Evolutionary conservation across 2,329 filamentous ascomycete species (phyloP), one percentile per base, ranked within the genome.

Genomic region (Pyrenophora graminea): DNA sequence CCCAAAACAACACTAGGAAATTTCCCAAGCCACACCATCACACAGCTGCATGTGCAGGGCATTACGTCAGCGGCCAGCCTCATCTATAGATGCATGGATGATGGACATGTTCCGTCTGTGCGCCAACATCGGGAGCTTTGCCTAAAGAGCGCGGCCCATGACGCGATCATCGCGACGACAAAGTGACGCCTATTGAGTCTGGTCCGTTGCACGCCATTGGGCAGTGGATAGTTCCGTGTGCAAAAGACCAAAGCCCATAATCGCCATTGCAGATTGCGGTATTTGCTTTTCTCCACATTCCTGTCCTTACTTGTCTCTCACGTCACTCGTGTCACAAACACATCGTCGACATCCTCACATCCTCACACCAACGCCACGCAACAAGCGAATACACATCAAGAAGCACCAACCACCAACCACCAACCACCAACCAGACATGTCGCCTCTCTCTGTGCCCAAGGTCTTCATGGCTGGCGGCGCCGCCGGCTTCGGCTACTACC

Each of bases 391-490:
- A 46, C 37, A 49, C 10, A 31, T n/a, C 30, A 30, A 41, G 31
- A 40, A 45, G 47, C 40, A 44, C 30, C 38, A 33, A 33, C 38
- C 21, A 39, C 15, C 15, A 15, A 15, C 15, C 15, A 15, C 1
- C 15, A 15, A 15, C 15, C 10, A 46, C 23, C 15, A 15, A 43
- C 32, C 37, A 44, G 59, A 34, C 48, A 69, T 69, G 67, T 63
- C 64, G 37, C 64, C 59, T 45, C 64, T 69, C 48, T 67, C 68
- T 4, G 68, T 72, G 19, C 68, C 69, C 33, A 72, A 72, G 55
- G 66, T 72, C 47, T 70, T 72, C 58, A 67, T 71, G 63, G 70
- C 70, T 37, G 70, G 70, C 42, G 70, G 53, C 27, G 64, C 63
- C 44, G 63, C 68, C 13, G 69, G 71, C 51, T 67, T 72, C 54